phyloP scores from a whole-genome alignment of 2,329 filamentous ascomycete species.

The Aspergillus versicolor region DNA sequence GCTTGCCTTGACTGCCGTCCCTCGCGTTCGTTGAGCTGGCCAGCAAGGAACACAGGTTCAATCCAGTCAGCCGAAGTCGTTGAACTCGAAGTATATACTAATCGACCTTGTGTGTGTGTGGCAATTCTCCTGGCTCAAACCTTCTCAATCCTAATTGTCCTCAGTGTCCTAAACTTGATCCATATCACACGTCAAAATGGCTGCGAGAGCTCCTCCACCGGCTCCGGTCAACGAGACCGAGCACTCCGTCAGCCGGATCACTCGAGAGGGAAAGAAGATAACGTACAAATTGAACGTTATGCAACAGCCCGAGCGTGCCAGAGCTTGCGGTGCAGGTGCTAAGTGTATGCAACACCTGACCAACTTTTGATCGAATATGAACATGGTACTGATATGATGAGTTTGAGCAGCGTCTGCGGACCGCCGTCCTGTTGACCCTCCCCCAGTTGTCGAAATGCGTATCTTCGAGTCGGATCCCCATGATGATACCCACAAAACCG shows the following conservation, averaged over 20 bases:
- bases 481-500: constrained; percentile 59
- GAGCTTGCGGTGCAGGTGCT: constrained; percentile 91
- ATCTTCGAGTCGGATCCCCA: constrained; percentile 67
- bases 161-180: not conserved
- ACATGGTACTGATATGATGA: constrained; percentile 12
- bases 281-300: constrained; percentile 83
- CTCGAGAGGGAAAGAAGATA: constrained; percentile 72
- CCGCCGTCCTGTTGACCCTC: constrained; percentile 88
- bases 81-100: not conserved
- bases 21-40: not conserved
- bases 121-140: not conserved
- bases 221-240: constrained; percentile 56
- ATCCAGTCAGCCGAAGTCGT: not conserved
- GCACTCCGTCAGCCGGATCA: constrained; percentile 57
- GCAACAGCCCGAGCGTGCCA: constrained; percentile 89
- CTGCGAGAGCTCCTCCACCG: constrained; percentile 35
- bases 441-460: constrained; percentile 87
- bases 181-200: constrained; percentile 37
- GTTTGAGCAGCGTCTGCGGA: constrained; percentile 69
- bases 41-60: not conserved
- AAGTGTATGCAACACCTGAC: constrained; percentile 67
- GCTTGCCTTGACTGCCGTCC: not conserved
- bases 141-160: not conserved
- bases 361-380: not conserved
- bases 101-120: not conserved